Conservation (phyloP, 441 rosid genomes). For the Melastoma candidum region DNA sequence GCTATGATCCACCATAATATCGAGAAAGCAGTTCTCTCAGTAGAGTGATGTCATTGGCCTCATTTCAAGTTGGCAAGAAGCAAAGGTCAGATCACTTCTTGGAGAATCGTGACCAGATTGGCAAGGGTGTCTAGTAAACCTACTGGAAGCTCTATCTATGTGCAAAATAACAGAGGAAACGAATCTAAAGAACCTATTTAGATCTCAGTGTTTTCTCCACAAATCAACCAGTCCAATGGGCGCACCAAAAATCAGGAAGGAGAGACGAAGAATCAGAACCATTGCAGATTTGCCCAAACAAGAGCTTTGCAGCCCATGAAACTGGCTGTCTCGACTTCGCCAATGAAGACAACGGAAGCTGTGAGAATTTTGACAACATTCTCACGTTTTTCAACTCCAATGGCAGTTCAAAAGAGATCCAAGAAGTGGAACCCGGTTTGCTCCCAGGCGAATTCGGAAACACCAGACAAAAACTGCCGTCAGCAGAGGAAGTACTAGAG, state of each 20-base stretch:
- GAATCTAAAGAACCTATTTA: slow-evolving; percentile 52
- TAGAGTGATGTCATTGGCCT: slow-evolving; percentile 50
- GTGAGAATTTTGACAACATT: slow-evolving; percentile 16
- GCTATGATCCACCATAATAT: slow-evolving; percentile 44
- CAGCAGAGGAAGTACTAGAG: slow-evolving; percentile 57
- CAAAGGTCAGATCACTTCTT: slow-evolving; percentile 55
- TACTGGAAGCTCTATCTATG: slow-evolving; percentile 33
- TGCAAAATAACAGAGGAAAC: slow-evolving; percentile 43
- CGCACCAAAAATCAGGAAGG: too few relatives aligned
- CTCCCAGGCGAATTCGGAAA: slow-evolving; percentile 20
- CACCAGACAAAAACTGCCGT: slow-evolving; percentile 31
- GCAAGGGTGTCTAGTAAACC: slow-evolving; percentile 29
- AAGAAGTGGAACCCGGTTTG: slow-evolving; percentile 12
- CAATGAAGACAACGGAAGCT: too few relatives aligned
- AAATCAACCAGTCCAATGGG: slow-evolving; percentile 5
- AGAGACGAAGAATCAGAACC: too few relatives aligned
- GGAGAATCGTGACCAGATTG: slow-evolving; percentile 32
- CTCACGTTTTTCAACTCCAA: slow-evolving; percentile 20
- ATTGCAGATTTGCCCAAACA: too few relatives aligned
- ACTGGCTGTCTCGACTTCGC: too few relatives aligned
- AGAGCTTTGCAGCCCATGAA: too few relatives aligned
- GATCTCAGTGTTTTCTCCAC: slow-evolving; percentile 33
- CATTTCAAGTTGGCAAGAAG: slow-evolving; percentile 63
- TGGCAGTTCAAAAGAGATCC: slow-evolving; percentile 16
- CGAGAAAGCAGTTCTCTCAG: slow-evolving; percentile 50